phyloP scores from a whole-genome alignment of 179 eudicot species.

The Gypsophila paniculata region DNA sequence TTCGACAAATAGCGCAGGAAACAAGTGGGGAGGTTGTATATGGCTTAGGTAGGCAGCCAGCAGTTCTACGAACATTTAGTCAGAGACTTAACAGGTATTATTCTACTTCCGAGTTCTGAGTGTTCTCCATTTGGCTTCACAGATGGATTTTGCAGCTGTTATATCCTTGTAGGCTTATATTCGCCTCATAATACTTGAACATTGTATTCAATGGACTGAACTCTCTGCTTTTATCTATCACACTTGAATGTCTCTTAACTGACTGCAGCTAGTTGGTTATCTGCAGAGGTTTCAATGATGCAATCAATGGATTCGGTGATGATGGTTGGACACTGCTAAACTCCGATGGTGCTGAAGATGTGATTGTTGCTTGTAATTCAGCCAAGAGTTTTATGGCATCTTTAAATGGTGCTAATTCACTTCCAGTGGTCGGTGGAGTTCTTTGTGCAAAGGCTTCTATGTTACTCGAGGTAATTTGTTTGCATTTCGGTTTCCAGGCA shows the following conservation, averaged over 20 bases:
- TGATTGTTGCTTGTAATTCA: slow-evolving; percentile 63
- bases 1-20: slow-evolving; percentile 90
- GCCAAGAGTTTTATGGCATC: slow-evolving; percentile 46
- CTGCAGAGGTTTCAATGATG: slow-evolving; percentile 87
- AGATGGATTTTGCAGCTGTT: too few species aligned
- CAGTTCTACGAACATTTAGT: slow-evolving; percentile 84
- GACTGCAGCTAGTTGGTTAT: too few species aligned
- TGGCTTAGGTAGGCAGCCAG: slow-evolving; percentile 89
- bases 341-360: slow-evolving; percentile 81
- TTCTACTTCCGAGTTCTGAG: too few species aligned
- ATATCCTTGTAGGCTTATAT: too few species aligned
- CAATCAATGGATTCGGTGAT: slow-evolving; percentile 81
- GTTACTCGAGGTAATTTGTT: slow-evolving; percentile 92
- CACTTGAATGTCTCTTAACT: too few species aligned
- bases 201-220: too few species aligned
- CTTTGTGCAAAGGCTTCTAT: slow-evolving; percentile 97
- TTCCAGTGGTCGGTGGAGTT: slow-evolving; percentile 61
- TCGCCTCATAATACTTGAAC: neutral
- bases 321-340: slow-evolving; percentile 87
- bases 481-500: too few species aligned
- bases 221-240: too few species aligned
- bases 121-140: too few species aligned
- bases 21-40: slow-evolving; percentile 90
- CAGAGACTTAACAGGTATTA: slow-evolving; percentile 80
- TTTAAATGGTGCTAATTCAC: slow-evolving; percentile 39